Percentiles rank a stretch among this genome's conserved stretches.
Evolutionary conservation across 2,329 filamentous ascomycete species (phyloP).

Genomic region (Capronia coronata): DNA sequence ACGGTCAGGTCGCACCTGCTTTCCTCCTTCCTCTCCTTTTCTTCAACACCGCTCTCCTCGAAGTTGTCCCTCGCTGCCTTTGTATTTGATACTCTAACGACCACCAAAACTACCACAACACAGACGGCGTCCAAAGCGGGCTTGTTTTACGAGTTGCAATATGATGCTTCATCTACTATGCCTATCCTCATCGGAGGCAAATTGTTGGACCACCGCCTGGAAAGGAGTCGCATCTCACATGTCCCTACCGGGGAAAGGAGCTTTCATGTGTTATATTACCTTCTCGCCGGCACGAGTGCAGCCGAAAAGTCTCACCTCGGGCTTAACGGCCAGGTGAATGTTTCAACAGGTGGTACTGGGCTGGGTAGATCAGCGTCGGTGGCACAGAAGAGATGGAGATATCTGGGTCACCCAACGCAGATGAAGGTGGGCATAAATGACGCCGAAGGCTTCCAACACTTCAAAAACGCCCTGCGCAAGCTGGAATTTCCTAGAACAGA

Average conservation of each 20-base stretch:
- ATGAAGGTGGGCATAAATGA: constrained; percentile 97
- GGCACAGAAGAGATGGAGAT: constrained; percentile 83
- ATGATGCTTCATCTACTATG: constrained; percentile 80
- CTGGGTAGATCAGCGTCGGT: constrained; percentile 50
- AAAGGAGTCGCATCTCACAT: constrained; percentile 81
- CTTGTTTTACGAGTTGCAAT: constrained; percentile 92
- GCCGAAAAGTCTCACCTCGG: constrained; percentile 84
- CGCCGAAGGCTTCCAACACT: constrained; percentile 88
- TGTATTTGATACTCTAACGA: constrained; percentile 91
- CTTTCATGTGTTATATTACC: constrained; percentile 93
- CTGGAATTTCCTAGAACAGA: constrained; percentile 89
- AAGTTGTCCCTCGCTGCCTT: constrained; percentile 92
- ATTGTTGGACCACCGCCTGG: constrained; percentile 84
- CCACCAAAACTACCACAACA: constrained; percentile 92
- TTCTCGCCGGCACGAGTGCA: constrained; percentile 81
- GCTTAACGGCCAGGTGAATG: constrained; percentile 46
- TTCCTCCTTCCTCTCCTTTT: constrained; percentile 77
- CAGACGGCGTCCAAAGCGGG: constrained; percentile 93
- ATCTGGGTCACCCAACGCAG: constrained; percentile 91
- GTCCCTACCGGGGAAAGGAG: constrained; percentile 95
- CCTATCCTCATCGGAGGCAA: constrained; percentile 91
- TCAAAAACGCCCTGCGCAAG: constrained; percentile 91
- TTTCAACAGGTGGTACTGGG: constrained; percentile 35
- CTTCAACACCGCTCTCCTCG: constrained; percentile 83
- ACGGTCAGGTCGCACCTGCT: constrained; percentile 86